Base-by-base conservation (phyloP, 192 early-diverging fungal species). In the Mortierella hygrophila region DNA sequence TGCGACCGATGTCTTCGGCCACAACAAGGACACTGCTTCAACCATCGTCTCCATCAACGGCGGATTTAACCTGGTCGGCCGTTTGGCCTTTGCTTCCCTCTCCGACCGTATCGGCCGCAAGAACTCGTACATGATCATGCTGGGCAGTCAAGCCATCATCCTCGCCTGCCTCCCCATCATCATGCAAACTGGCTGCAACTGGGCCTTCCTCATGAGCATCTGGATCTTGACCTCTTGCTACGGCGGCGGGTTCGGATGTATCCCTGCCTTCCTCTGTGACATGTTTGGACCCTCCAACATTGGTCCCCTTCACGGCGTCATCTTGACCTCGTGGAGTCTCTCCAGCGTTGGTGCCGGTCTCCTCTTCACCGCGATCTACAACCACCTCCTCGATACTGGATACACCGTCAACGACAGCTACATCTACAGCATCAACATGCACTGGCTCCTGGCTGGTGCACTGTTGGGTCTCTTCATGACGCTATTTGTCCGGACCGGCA, bases 221-320 rank as follows among this genome's bases (percentile, higher is more conserved):
- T 94, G 93, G 91, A 68, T 93, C 69, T 90, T 94, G 46, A 94
- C 94, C 1, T 83, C 93, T 10, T 94, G 92, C 87, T 96, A 95
- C 75, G 95, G 95, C 37, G 94, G 93, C 41, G 95, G 95, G 29
- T 95, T 96, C 52, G 94, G 94, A 16, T 91, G 94, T 72, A 94
- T 96, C 73, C 94, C 94, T 3, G 94, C 94, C 6, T 94, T 93
- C 75, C 80, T 96, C 49, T 91, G 94, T 11, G 95, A 96, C 76
- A 94, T 94, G 92, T 96, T 95, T 85, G 94, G 94, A 16, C 91
- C 93, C 10, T 90, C 93, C 23, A 96, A 96, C 85, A 93, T 94
- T 88, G 91, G 93, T 0, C 90, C 93, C 0, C 90, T 94, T 71
- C 94, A 96, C 82, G 94, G 95, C 15, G 88, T 96, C 49, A 95